Base-by-base conservation (phyloP, 225 moss, liverwort and hornwort species). In the Straminergon stramineum region DNA sequence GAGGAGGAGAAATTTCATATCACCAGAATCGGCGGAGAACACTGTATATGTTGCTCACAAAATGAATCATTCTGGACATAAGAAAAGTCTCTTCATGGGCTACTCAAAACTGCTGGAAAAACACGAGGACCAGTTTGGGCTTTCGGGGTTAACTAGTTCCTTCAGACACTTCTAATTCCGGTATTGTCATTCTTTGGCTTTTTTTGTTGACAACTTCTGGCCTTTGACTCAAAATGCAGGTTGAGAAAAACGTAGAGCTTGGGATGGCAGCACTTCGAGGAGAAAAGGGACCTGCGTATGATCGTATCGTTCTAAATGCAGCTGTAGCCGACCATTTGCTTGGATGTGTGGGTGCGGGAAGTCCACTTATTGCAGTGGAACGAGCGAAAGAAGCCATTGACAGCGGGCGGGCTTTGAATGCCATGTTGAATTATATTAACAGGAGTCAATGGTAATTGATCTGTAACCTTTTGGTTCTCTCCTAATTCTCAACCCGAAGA, bases 241-340 rank as follows among this genome's bases (percentile, higher is more conserved):
- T 94, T 41, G 91, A 92, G 81, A 97, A 90, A 87, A 96, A 97
- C 91, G 93, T 96, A 41, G 92, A 96, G 68, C 79, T 97, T 76
- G 98, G 97, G 56, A 93, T 97, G 91, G 96, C 95, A 55, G 97
- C 98, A 79, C 92, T 98, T 52, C 91, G 94, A 92, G 98, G 97
- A 67, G 92, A 95, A 84, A 94, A 88, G 87, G 98, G 97, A 87
- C 95, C 96, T 82, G 97, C 94, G 30, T 98, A 96, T 88, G 98
- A 98, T 87, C 96, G 98, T 11, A 96, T 98, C 83, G 95, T 98
- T 63, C 84, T 98, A 13, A 98, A 98, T 85, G 98, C 98, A 41
- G 97, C 96, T 61, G 94, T 98, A 67, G 93, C 94, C 67, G 98
- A 98, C 92, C 95, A 97, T 88, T 88, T 97, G 78, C 92, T 98